phyloP scores from a whole-genome alignment of 2,329 filamentous ascomycete genomes.

The Penicillium fuscoglaucum region DNA sequence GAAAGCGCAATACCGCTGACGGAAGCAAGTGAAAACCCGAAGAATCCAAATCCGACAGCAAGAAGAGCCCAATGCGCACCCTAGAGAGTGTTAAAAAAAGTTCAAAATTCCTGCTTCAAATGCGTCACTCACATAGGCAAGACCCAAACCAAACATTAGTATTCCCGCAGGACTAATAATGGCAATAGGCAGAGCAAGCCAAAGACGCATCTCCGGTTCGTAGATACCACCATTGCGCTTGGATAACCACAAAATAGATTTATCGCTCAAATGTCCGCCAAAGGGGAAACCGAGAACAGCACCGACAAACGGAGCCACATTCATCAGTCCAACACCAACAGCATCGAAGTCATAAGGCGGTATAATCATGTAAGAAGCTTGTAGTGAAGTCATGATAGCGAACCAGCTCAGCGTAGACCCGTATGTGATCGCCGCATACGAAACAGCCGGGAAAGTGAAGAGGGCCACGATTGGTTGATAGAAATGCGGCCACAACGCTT shows the following conservation, averaged over 20 bases:
- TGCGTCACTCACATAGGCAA: constrained; percentile 25
- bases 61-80: constrained; percentile 32
- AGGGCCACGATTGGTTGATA: constrained; percentile 33
- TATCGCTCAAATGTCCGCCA: constrained; percentile 41
- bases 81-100: constrained; percentile 7
- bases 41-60: constrained; percentile 29
- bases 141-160: constrained; percentile 42
- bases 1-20: constrained; percentile 29
- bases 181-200: constrained; percentile 29
- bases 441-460: constrained; percentile 52
- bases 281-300: constrained; percentile 37
- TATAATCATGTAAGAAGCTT: constrained; percentile 39
- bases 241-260: constrained; percentile 40
- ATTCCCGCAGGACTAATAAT: constrained; percentile 36
- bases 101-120: neutral
- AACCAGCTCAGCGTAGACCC: constrained; percentile 42
- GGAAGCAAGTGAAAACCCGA: constrained; percentile 20
- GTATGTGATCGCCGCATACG: constrained; percentile 43
- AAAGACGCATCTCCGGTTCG: constrained; percentile 49
- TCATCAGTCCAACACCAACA: constrained; percentile 42
- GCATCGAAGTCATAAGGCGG: constrained; percentile 45
- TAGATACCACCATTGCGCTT: constrained; percentile 44
- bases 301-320: constrained; percentile 44
- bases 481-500: constrained; percentile 25
- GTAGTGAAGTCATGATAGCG: constrained; percentile 41